Conservation (phyloP, 2,329 filamentous ascomycete species). For the Microdochium nivale region DNA sequence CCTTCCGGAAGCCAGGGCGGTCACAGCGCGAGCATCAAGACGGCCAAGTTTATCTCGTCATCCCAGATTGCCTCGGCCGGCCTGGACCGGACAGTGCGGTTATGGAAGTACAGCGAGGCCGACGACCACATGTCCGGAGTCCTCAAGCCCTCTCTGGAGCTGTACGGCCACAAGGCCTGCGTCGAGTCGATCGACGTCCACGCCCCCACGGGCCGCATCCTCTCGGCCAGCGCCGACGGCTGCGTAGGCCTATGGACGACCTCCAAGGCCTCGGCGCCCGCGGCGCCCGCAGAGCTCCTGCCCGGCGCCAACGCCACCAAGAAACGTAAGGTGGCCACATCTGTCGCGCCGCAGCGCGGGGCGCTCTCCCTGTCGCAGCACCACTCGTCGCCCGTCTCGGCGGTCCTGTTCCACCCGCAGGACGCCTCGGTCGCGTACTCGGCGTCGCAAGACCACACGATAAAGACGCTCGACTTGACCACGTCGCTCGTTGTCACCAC, state of each 20-base stretch:
- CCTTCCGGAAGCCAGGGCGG: slow-evolving; percentile 57
- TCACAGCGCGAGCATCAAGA: slow-evolving; percentile 69
- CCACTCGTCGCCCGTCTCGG: slow-evolving; percentile 68
- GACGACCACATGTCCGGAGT: slow-evolving; percentile 49
- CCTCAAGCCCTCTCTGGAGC: slow-evolving; percentile 67
- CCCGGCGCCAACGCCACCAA: slow-evolving; percentile 62
- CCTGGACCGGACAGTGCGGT: slow-evolving; percentile 73
- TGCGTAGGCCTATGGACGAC: slow-evolving; percentile 83
- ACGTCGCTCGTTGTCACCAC: slow-evolving; percentile 73
- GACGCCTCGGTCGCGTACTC: slow-evolving; percentile 89
- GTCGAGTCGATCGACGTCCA: slow-evolving; percentile 72
- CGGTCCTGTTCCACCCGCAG: slow-evolving; percentile 73
- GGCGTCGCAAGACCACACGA: slow-evolving; percentile 80
- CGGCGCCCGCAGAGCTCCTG: slow-evolving; percentile 61
- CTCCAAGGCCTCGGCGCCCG: slow-evolving; percentile 65
- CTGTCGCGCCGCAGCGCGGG: slow-evolving; percentile 61
- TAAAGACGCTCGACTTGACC: slow-evolving; percentile 85
- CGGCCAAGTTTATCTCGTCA: slow-evolving; percentile 74
- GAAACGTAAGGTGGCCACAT: slow-evolving; percentile 56
- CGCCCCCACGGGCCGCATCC: slow-evolving; percentile 62
- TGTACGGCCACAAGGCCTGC: slow-evolving; percentile 71
- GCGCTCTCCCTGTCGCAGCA: slow-evolving; percentile 65
- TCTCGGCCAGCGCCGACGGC: slow-evolving; percentile 80
- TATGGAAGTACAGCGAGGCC: slow-evolving; percentile 80
- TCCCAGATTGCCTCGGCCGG: slow-evolving; percentile 75